These are phyloP conservation scores for Bonnemaisonia californica DNA, from an alignment of 31 red algal species.

Conservation along the genomic window DNA sequence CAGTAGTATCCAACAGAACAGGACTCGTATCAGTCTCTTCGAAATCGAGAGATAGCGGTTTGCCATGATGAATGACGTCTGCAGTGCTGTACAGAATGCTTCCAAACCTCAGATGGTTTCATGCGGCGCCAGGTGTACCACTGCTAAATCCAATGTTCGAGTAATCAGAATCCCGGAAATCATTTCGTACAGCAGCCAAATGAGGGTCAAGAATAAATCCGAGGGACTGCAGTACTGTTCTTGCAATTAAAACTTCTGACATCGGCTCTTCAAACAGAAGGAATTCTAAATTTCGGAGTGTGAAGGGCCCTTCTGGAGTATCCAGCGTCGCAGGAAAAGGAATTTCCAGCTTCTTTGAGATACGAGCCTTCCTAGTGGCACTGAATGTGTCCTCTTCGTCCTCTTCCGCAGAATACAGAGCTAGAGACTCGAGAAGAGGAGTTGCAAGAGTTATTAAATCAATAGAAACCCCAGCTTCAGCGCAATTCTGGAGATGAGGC, in stretches of 20 bases:
- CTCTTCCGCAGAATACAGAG: too few relatives aligned
- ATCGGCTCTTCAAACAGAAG: slow-evolving; percentile 36
- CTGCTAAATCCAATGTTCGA: not conserved
- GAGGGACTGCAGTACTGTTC: slow-evolving; percentile 12
- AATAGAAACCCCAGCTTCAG: too few relatives aligned
- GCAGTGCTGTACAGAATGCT: not conserved
- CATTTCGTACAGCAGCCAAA: slow-evolving; percentile 9
- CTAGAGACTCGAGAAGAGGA: too few relatives aligned
- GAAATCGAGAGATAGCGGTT: too few relatives aligned
- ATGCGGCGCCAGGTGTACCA: not conserved
- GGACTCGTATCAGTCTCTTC: too few relatives aligned
- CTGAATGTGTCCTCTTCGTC: too few relatives aligned
- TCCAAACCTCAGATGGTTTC: not conserved
- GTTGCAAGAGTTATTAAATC: too few relatives aligned
- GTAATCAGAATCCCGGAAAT: slow-evolving; percentile 19
- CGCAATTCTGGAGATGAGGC: too few relatives aligned
- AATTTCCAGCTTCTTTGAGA: too few relatives aligned
- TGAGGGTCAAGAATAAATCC: slow-evolving; percentile 30
- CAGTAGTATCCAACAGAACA: too few relatives aligned
- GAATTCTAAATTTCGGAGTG: slow-evolving; percentile 10
- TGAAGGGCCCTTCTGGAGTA: slow-evolving; percentile 15
- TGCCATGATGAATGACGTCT: too few relatives aligned
- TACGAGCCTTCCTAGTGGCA: slow-evolving; percentile 29
- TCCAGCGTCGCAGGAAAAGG: slow-evolving; percentile 9
- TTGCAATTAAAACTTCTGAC: slow-evolving; percentile 16